phyloP scores from a whole-genome alignment of 768 basidiomycete species.

The Clavaria fumosa region DNA sequence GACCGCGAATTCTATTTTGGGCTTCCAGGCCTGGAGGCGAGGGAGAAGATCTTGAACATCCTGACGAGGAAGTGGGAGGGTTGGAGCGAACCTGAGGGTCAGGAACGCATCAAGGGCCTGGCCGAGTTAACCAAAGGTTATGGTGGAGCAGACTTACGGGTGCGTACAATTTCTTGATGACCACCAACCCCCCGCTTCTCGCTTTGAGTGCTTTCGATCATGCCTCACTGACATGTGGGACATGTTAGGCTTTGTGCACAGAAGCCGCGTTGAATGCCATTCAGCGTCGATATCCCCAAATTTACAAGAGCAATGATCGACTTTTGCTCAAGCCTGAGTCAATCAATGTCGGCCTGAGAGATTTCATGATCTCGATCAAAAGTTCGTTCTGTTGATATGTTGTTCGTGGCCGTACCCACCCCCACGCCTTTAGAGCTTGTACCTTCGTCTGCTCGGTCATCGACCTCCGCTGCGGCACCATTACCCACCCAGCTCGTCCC shows the following conservation, averaged over 20 bases:
- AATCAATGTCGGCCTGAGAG: slow-evolving; percentile 70
- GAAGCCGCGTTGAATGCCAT: slow-evolving; percentile 95
- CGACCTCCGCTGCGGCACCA: slow-evolving; percentile 71
- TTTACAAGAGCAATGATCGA: slow-evolving; percentile 84
- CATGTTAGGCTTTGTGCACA: slow-evolving; percentile 86
- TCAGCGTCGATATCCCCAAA: slow-evolving; percentile 91
- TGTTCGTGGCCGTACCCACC: slow-evolving; percentile 2
- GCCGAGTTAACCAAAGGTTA: slow-evolving; percentile 93
- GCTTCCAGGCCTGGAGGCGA: slow-evolving; percentile 66
- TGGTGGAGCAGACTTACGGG: slow-evolving; percentile 91
- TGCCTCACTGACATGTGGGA: background rate
- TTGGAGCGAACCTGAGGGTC: slow-evolving; percentile 34
- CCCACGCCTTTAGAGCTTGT: slow-evolving; percentile 51
- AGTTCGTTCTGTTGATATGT: slow-evolving; percentile 35
- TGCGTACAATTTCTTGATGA: slow-evolving; percentile 23
- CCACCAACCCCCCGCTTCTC: slow-evolving; percentile 7
- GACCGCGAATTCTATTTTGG: slow-evolving; percentile 98
- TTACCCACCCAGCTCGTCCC: slow-evolving; percentile 77
- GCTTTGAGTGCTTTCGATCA: slow-evolving; percentile 1
- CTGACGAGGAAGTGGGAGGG: slow-evolving; percentile 87
- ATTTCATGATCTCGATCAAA: slow-evolving; percentile 96
- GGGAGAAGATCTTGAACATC: slow-evolving; percentile 79
- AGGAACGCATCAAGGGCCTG: slow-evolving; percentile 31
- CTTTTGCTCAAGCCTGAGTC: slow-evolving; percentile 73
- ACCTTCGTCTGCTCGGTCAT: slow-evolving; percentile 87